These are phyloP conservation scores for Trifolium repens DNA, from an alignment of 306 rosid genomes.

Conservation along the genomic window DNA sequence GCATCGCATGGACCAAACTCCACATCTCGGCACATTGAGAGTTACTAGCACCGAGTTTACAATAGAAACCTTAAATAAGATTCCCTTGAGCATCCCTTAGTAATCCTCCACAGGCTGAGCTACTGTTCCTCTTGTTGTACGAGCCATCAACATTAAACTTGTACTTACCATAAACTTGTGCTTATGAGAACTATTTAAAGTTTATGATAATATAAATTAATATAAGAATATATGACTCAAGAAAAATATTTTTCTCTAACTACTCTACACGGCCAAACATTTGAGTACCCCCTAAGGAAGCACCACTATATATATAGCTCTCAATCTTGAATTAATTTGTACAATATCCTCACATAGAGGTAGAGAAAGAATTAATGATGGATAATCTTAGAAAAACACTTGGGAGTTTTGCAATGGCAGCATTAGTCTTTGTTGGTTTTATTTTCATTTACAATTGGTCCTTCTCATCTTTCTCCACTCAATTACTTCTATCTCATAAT, in stretches of 20 bases:
- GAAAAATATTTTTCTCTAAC: not conserved
- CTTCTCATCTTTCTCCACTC: conserved; percentile 9
- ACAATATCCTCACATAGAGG: not conserved
- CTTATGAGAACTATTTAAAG: no score
- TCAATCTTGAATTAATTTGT: not conserved
- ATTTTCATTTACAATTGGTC: not conserved
- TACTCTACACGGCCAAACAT: not conserved
- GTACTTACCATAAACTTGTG: no score
- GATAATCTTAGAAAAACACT: not conserved
- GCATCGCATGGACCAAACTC: no score
- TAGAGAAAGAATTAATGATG: not conserved
- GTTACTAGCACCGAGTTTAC: no score
- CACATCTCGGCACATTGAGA: no score
- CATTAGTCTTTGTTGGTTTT: conserved; percentile 1
- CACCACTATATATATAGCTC: conserved; percentile 1
- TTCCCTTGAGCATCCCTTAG: no score
- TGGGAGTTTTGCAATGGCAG: conserved; percentile 3
- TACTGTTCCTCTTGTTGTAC: no score
- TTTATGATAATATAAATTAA: no score
- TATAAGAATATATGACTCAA: no score
- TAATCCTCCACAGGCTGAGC: no score
- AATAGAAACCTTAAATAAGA: no score
- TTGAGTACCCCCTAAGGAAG: not conserved
- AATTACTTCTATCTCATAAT: not conserved
- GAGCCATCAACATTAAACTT: no score